Evolutionary conservation across 805 yeast genomes (phyloP).

Genomic region (Saturnispora silvae): DNA sequence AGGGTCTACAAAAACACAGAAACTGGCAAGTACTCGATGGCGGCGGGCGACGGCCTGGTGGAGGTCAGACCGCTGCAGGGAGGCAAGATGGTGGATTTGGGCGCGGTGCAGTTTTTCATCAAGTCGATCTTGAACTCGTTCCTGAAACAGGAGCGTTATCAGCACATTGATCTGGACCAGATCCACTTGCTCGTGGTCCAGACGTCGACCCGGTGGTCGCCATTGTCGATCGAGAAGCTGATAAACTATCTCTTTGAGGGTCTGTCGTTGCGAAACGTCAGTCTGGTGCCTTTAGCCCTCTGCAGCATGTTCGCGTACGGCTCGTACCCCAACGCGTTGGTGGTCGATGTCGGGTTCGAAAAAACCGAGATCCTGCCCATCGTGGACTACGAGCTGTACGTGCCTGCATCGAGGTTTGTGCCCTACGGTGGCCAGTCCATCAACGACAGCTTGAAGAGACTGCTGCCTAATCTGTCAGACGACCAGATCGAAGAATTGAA

Average conservation of each 20-base stretch:
- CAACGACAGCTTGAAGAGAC: conserved; percentile 38
- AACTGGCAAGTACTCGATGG: background rate
- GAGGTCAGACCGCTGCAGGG: conserved; percentile 48
- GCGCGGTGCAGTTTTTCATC: conserved; percentile 59
- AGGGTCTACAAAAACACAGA: conserved; percentile 32
- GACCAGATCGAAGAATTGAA: conserved; percentile 68
- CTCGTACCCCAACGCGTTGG: conserved; percentile 48
- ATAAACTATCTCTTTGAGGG: conserved; percentile 69
- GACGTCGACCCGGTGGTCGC: conserved; percentile 61
- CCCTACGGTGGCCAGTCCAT: conserved; percentile 57
- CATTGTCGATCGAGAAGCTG: conserved; percentile 52
- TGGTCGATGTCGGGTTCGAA: conserved; percentile 71
- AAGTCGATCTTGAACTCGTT: conserved; percentile 42
- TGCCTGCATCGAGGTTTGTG: conserved; percentile 32
- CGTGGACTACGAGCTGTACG: conserved; percentile 56
- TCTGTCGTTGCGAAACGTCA: conserved; percentile 61
- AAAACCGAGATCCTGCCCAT: conserved; percentile 73
- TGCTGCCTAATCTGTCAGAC: conserved; percentile 47
- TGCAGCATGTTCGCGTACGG: conserved; percentile 71
- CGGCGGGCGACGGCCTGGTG: conserved; percentile 9
- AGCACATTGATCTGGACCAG: conserved; percentile 40
- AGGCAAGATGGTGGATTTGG: conserved; percentile 56
- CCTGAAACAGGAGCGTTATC: conserved; percentile 16
- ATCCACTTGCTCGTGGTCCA: conserved; percentile 41
- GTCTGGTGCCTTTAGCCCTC: conserved; percentile 56